Percentiles rank a stretch among this genome's conserved stretches.
phyloP scores from a whole-genome alignment of 495 filamentous ascomycete genomes.

The Aspergillus leporis region DNA sequence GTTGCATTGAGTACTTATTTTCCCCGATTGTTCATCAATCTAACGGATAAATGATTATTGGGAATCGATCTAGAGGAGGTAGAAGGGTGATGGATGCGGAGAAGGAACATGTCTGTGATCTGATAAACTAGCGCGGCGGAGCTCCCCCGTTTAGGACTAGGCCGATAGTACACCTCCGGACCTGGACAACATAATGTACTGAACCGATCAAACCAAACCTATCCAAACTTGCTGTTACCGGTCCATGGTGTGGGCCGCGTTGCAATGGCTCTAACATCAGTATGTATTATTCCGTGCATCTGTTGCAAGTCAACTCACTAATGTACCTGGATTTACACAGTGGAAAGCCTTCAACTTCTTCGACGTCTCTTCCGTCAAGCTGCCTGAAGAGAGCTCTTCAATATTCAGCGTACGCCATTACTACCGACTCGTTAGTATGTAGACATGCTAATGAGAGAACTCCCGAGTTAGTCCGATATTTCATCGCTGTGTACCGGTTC shows the following conservation, averaged over 20 bases:
- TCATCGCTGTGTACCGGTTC: slow-evolving; percentile 80
- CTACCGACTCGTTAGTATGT: background rate
- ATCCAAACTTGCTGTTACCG: slow-evolving; percentile 17
- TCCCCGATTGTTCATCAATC: too few relatives aligned
- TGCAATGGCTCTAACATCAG: slow-evolving; percentile 53
- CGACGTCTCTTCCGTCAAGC: slow-evolving; percentile 82
- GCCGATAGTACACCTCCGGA: background rate
- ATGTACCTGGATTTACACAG: slow-evolving; percentile 41
- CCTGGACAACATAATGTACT: background rate
- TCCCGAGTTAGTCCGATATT: slow-evolving; percentile 56
- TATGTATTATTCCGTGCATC: slow-evolving; percentile 18
- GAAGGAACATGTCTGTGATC: background rate
- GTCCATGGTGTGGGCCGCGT: slow-evolving; percentile 37
- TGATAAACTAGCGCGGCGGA: slow-evolving; percentile 3
- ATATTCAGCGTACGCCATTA: slow-evolving; percentile 56
- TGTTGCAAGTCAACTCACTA: background rate
- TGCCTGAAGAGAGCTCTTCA: slow-evolving; percentile 68
- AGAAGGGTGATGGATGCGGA: background rate
- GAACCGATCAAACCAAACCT: slow-evolving; percentile 21
- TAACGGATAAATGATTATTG: too few relatives aligned
- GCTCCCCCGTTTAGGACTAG: background rate
- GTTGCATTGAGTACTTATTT: too few relatives aligned
- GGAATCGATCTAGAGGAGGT: too few relatives aligned
- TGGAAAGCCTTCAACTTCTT: slow-evolving; percentile 99
- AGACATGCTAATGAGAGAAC: slow-evolving; percentile 14